phyloP scores from a whole-genome alignment of 345 rosid genomes.

The Salix brachista region DNA sequence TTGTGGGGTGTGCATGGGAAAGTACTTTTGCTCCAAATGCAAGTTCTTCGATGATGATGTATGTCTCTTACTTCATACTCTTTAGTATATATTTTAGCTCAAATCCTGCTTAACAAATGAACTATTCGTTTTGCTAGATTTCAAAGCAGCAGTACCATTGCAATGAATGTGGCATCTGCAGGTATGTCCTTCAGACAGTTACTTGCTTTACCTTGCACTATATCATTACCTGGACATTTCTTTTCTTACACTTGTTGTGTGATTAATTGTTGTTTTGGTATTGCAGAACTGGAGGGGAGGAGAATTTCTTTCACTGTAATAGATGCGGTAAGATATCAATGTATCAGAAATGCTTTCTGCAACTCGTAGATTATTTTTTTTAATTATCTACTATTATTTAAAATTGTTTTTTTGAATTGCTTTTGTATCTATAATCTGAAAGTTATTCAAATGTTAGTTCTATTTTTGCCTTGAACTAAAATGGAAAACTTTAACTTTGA shows the following conservation, averaged over 20 bases:
- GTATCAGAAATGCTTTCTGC: no score
- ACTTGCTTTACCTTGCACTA: not conserved
- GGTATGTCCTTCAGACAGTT: constrained; percentile 17
- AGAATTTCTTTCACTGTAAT: constrained; percentile 55
- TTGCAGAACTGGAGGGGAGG: constrained; percentile 51
- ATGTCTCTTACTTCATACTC: not conserved
- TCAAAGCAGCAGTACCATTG: constrained; percentile 58
- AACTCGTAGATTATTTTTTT: no score
- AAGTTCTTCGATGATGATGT: constrained; percentile 76
- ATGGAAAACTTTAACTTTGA: no score
- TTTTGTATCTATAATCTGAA: no score
- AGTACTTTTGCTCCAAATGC: constrained; percentile 64
- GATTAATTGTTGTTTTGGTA: constrained; percentile 6
- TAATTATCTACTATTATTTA: no score
- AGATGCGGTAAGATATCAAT: constrained; percentile 41
- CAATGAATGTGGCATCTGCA: constrained; percentile 57
- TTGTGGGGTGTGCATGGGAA: constrained; percentile 76
- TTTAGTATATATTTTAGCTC: not conserved
- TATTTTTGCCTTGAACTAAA: no score
- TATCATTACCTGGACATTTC: not conserved
- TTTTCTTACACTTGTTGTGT: not conserved
- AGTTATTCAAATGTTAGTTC: no score
- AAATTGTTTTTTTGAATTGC: no score
- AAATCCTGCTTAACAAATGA: not conserved
- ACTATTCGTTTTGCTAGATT: constrained; percentile 28